Conservation (phyloP, 1,284 basidiomycete genomes). For the Bjerkandera adusta region DNA sequence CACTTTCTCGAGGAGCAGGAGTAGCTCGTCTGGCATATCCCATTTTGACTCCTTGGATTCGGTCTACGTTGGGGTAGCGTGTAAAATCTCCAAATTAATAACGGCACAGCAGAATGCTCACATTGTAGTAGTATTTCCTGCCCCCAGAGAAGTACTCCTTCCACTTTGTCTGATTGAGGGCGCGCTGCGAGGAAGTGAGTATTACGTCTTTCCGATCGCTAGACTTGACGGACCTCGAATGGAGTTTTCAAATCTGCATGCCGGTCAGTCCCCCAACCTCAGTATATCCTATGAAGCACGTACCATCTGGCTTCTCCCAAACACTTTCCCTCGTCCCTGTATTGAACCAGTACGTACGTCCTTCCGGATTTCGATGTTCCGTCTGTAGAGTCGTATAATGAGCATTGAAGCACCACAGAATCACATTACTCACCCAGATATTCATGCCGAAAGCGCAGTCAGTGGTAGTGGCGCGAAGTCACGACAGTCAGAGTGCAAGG, state of each 20-base stretch:
- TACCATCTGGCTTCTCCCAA: conserved; percentile 87
- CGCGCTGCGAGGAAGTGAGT: conserved; percentile 50
- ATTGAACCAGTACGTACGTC: conserved; percentile 87
- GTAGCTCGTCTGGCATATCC: conserved; percentile 90
- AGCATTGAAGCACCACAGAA: no score
- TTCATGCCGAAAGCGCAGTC: conserved; percentile 1
- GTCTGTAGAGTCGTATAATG: conserved; percentile 41
- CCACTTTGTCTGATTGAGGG: conserved; percentile 86
- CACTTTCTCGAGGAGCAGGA: conserved; percentile 77
- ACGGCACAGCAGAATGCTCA: conserved; percentile 42
- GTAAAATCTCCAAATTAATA: no score
- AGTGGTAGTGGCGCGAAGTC: not conserved
- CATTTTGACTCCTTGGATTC: conserved; percentile 90
- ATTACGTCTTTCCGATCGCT: no score
- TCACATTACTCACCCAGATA: conserved; percentile 5
- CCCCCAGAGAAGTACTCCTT: conserved; percentile 91
- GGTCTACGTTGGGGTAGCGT: conserved; percentile 48
- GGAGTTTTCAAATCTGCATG: conserved; percentile 72
- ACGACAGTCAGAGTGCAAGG: no score
- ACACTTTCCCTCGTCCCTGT: conserved; percentile 75
- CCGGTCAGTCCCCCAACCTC: conserved; percentile 10
- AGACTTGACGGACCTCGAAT: conserved; percentile 64
- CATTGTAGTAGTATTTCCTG: conserved; percentile 92
- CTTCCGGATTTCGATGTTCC: conserved; percentile 80
- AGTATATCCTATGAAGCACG: conserved; percentile 20